Base-by-base conservation (phyloP, 768 basidiomycete genomes). In the Agaricus blazei region DNA sequence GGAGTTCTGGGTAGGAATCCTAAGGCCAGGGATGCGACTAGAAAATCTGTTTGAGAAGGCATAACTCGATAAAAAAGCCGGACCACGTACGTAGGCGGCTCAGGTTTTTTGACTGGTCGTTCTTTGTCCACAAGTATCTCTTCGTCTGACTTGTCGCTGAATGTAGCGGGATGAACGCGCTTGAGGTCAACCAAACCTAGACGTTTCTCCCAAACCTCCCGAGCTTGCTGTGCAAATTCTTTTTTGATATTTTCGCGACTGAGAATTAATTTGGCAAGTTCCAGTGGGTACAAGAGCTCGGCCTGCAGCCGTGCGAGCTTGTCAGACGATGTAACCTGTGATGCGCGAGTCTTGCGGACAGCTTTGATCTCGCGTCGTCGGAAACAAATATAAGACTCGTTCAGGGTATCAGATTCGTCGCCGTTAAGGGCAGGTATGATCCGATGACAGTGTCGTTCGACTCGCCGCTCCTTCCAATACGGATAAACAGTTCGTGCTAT, bases 331-430 rank as follows among this genome's bases (percentile, higher is more conserved):
- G 89, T 88, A 9, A 85, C 85, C 64, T 98, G 95, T 1, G 88
- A 88, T 12, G 93, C 87, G 7, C 96, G 85, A 8, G 96, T 98
- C 74, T 98, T 98, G 59, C 97, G 85, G 44, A 92, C 82, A 3
- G 91, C 85, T 68, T 98, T 98, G 70, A 89, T 87, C 67, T 98
- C 96, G 52, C 95, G 87, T 58, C 94, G 81, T 37, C 97, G 84
- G 79, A 99, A 99, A 71, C 97, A 99, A 44, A 98, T 89, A 60
- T 98, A 98, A 0, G 96, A 95, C 63, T 96, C 94, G 53, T 91
- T 93, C 61, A 80, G 79, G 45, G 86, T 86, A 67, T 97, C 93
- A 19, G 88, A 80, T 72, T 98, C 95, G 67, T 98, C 94, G 63
- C 82, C 87, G 66, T 98, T 95, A 29, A 99, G 80, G 8, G 73